phyloP scores from a whole-genome alignment of 2,329 filamentous ascomycete species.

The Exophiala alcalophila region DNA sequence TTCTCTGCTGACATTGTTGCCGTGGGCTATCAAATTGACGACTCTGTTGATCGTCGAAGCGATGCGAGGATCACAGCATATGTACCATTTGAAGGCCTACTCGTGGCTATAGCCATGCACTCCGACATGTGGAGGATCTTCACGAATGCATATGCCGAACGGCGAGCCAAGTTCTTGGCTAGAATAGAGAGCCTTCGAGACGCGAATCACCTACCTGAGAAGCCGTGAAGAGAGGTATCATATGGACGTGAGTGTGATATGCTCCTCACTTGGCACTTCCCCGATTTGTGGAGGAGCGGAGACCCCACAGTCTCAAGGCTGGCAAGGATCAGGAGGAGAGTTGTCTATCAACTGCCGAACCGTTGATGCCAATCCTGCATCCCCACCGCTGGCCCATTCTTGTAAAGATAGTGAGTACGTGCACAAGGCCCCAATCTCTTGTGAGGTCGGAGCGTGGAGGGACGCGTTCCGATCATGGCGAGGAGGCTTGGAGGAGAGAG shows the following conservation, averaged over 20 bases:
- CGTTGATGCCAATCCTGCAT: slow-evolving; percentile 1
- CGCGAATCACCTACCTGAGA: slow-evolving; percentile 6
- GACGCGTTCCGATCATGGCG: no score
- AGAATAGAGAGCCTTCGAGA: not conserved
- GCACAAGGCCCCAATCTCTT: no score
- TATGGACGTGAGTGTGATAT: not conserved
- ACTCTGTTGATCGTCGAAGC: no score
- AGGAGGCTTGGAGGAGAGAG: no score
- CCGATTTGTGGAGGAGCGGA: slow-evolving; percentile 7
- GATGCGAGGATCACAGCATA: no score
- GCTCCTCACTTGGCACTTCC: not conserved
- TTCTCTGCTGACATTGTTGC: not conserved
- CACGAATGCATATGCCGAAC: slow-evolving; percentile 6
- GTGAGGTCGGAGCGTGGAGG: no score
- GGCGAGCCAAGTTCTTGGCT: slow-evolving; percentile 6
- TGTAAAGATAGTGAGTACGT: no score
- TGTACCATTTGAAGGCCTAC: no score
- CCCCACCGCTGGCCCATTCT: not conserved
- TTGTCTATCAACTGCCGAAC: slow-evolving; percentile 6
- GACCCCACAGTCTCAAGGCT: not conserved
- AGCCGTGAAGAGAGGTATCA: not conserved
- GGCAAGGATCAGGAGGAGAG: not conserved
- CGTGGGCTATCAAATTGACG: no score
- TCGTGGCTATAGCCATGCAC: not conserved
- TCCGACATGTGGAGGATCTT: not conserved